phyloP scores from a whole-genome alignment of 257 asterid genomes.

The Nicotiana undulata region DNA sequence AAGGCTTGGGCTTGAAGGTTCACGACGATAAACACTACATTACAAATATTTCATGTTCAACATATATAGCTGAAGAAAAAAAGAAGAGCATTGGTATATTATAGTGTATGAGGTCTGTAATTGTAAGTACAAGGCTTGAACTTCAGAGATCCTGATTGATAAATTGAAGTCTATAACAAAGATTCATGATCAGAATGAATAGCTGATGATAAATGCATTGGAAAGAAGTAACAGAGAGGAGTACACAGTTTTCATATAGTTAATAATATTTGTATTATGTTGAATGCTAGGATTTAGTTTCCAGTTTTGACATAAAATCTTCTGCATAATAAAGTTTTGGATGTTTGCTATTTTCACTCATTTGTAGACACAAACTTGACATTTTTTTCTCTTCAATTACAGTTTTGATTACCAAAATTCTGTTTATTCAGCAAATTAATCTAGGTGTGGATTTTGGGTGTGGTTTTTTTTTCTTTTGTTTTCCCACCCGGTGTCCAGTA shows the following conservation, averaged over 20 bases:
- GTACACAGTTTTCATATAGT: neutral
- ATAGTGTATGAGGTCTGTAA: conserved; percentile 68
- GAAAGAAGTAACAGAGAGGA: conserved; percentile 16
- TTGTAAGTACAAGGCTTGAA: conserved; percentile 53
- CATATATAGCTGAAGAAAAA: neutral
- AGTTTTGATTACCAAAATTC: neutral
- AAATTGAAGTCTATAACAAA: neutral
- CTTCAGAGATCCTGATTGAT: conserved; percentile 28
- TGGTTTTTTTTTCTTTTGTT: too few relatives aligned
- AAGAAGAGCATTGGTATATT: conserved; percentile 57
- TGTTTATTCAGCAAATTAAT: neutral
- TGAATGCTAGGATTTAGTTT: conserved; percentile 5
- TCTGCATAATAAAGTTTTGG: conserved; percentile 13
- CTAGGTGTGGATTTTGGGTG: neutral
- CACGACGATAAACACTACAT: conserved; percentile 14
- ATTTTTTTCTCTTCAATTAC: neutral
- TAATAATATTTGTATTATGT: neutral
- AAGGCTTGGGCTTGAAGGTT: conserved; percentile 47
- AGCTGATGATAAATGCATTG: neutral
- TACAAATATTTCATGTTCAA: neutral
- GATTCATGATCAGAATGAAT: neutral
- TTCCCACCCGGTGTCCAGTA: too few relatives aligned
- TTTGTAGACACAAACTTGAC: neutral
- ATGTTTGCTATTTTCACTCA: neutral
- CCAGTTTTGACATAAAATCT: conserved; percentile 8